Base-by-base conservation (phyloP, 352 stramenopile genomes). In the Hyaloperonospora arabidopsidis region DNA sequence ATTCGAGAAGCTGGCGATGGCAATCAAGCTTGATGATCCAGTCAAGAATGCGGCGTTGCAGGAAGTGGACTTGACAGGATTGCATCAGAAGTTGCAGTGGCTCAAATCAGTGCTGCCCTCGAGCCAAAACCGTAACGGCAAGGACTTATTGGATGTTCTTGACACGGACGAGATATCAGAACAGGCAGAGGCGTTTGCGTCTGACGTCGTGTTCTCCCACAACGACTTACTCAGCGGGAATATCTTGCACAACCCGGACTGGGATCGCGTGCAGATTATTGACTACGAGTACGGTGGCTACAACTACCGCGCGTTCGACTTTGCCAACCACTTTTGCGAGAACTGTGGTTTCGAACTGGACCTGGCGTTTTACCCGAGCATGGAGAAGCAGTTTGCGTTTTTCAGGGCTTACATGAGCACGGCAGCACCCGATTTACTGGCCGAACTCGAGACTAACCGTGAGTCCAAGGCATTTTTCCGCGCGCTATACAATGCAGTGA, bases 291-390 rank as follows among this genome's bases (percentile, higher is more conserved):
- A 97, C 64, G 89, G 85, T 41, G 86, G 81, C 39, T 96, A 90
- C 75, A 97, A 97, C 70, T 95, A 83, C 59, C 87, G 89, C 12
- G 92, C 67, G 15, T 97, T 96, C 58, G 92, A 97, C 73, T 91
- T 97, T 63, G 91, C 85, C 48, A 97, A 97, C 67, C 90, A 97
- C 57, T 97, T 97, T 61, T 96, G 84, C 57, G 87, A 97, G 72
- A 87, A 96, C 70, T 95, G 86, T 51, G 91, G 91, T 52, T 97
- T 97, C 49, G 89, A 97, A 23, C 77, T 95, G 56, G 84, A 97
- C 54, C 67, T 96, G 41, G 76, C 68, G 21, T 50, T 81, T 47
- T 97, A 96, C 63, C 89, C 89, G 13, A 79, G 68, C 43, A 63
- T 85, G 1, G 77, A 87, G 36, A 70, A 89, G 57, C 84, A 94